Evolutionary conservation across 345 rosid species (phyloP).

Genomic region (Eucalyptus cloeziana): DNA sequence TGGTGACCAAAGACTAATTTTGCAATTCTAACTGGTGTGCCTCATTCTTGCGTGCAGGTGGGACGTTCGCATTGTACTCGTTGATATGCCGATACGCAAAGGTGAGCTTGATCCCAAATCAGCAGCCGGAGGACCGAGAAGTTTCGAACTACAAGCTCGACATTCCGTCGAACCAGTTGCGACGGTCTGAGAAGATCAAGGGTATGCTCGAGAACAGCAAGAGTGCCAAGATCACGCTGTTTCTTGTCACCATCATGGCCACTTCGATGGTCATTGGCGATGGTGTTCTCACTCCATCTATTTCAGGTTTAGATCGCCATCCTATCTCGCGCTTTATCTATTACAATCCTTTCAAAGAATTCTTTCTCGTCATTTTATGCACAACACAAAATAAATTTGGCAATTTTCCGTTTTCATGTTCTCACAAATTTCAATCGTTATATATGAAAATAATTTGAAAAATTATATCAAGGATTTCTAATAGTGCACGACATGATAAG

Average conservation of each 20-base stretch:
- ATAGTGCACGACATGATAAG: neutral
- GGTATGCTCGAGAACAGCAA: slow-evolving; percentile 30
- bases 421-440: neutral
- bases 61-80: slow-evolving; percentile 75
- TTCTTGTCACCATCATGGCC: slow-evolving; percentile 56
- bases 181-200: slow-evolving; percentile 34
- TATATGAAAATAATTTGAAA: neutral
- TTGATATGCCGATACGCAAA: slow-evolving; percentile 45
- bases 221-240: slow-evolving; percentile 24
- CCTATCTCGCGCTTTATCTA: neutral
- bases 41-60: slow-evolving; percentile 18
- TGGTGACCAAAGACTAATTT: neutral
- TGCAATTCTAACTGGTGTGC: neutral
- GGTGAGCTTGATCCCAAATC: slow-evolving; percentile 51
- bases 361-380: neutral
- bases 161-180: slow-evolving; percentile 20
- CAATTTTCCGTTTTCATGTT: neutral
- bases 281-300: slow-evolving; percentile 71
- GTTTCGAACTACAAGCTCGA: slow-evolving; percentile 56
- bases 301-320: slow-evolving; percentile 29
- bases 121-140: slow-evolving; percentile 52
- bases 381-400: neutral
- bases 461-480: neutral
- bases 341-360: neutral
- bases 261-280: slow-evolving; percentile 88